Conservation (phyloP, 805 yeast species). For the Scheffersomyces spartinae region DNA sequence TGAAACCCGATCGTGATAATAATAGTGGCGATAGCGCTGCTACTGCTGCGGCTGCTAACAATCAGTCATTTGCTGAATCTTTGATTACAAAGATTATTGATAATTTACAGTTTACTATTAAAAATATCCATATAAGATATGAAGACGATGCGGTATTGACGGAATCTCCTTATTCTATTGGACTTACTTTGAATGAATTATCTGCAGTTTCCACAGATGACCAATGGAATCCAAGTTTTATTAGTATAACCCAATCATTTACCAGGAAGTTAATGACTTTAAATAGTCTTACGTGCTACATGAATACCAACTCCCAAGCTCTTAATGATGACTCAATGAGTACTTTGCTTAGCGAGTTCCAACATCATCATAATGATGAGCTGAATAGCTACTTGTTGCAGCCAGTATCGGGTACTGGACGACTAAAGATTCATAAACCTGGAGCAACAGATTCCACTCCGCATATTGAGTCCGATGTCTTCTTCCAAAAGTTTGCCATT, state of each 20-base stretch:
- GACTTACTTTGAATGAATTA: conserved; percentile 71
- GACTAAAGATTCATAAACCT: conserved; percentile 64
- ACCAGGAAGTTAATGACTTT: conserved; percentile 72
- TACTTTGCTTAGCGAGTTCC: conserved; percentile 36
- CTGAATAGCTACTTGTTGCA: conserved; percentile 41
- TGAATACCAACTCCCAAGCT: conserved; percentile 59
- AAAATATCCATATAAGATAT: conserved; percentile 83
- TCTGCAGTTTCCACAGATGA: conserved; percentile 88
- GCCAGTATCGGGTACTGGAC: conserved; percentile 87
- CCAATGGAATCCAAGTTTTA: conserved; percentile 76
- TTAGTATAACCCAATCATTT: conserved; percentile 52
- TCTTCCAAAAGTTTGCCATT: conserved; percentile 83
- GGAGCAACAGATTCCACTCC: conserved; percentile 62
- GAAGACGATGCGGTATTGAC: conserved; percentile 73
- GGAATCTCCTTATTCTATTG: conserved; percentile 67
- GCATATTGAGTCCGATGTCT: conserved; percentile 61
- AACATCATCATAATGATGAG: conserved; percentile 15
- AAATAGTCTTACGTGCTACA: conserved; percentile 65
- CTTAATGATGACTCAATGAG: conserved; percentile 38
- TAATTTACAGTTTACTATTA: conserved; percentile 82
- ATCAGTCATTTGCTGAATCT: conserved; percentile 78
- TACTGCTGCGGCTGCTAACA: too few relatives aligned
- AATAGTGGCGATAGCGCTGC: too few relatives aligned
- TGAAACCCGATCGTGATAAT: conserved; percentile 26
- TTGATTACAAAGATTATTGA: conserved; percentile 84